Percentiles rank a stretch among this genome's conserved stretches.
phyloP scores from a whole-genome alignment of 1,284 basidiomycete species.

The Polyporus tsugae region DNA sequence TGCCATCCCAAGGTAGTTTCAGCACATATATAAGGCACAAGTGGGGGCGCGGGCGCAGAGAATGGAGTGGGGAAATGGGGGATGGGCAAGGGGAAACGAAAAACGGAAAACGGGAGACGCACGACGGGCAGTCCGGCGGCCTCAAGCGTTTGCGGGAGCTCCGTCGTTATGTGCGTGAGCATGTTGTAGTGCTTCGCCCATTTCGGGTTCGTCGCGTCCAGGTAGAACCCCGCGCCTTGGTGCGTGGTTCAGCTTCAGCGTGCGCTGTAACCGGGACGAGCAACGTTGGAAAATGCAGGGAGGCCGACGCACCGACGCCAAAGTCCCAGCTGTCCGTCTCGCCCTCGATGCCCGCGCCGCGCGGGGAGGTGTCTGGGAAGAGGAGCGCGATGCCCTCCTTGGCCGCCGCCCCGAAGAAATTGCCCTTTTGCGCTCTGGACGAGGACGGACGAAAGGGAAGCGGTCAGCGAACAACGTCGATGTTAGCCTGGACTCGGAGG shows the following conservation, averaged over 20 bases:
- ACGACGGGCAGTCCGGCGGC: slow-evolving; percentile 74
- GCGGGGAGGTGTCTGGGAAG: slow-evolving; percentile 96
- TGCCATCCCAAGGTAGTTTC: slow-evolving; percentile 38
- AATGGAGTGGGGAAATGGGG: slow-evolving; percentile 41
- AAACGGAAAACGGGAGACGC: slow-evolving; percentile 36
- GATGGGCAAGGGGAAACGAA: slow-evolving; percentile 17
- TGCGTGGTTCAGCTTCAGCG: slow-evolving; percentile 3
- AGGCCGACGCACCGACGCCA: slow-evolving; percentile 65
- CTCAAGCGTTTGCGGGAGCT: slow-evolving; percentile 83
- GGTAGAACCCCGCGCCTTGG: slow-evolving; percentile 90
- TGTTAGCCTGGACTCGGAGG: neutral
- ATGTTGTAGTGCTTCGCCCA: slow-evolving; percentile 92
- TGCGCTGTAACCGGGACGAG: neutral
- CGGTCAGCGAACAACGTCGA: neutral
- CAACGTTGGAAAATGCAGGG: too few species aligned
- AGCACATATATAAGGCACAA: neutral
- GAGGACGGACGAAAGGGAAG: neutral
- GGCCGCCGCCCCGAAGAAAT: slow-evolving; percentile 83
- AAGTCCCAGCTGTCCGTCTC: slow-evolving; percentile 94
- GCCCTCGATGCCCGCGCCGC: slow-evolving; percentile 89
- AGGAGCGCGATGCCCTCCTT: slow-evolving; percentile 89
- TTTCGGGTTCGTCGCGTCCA: slow-evolving; percentile 86
- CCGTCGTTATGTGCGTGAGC: slow-evolving; percentile 83
- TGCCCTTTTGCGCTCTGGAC: slow-evolving; percentile 85
- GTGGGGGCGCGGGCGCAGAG: neutral